Percentiles rank a stretch among this genome's conserved stretches.
These are phyloP conservation scores for Aureobasidium musti DNA, from an alignment of 2,329 filamentous ascomycete species.

Conservation along the genomic window DNA sequence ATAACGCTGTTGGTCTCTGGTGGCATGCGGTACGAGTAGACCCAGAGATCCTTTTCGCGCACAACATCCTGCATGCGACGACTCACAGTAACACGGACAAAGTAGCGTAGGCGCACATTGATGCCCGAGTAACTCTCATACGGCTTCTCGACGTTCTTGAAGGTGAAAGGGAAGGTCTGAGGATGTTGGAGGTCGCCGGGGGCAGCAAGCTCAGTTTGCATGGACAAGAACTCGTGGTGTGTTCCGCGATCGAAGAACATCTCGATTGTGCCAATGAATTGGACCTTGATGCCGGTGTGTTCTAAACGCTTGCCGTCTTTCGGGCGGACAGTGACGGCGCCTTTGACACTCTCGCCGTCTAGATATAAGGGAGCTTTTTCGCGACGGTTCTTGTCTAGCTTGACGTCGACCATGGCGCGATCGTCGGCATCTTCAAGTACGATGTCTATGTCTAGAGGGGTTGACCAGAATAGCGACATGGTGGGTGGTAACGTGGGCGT, in stretches of 20 bases:
- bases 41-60: conserved; percentile 99
- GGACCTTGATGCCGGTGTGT: conserved; percentile 98
- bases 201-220: conserved; percentile 94
- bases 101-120: conserved; percentile 99
- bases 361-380: conserved; percentile 97
- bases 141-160: conserved; percentile 99
- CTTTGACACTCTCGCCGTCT: conserved; percentile 98
- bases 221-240: conserved; percentile 97
- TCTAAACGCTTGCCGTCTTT: conserved; percentile 98
- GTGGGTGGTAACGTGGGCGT: not conserved
- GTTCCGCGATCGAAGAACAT: conserved; percentile 99
- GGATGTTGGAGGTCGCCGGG: conserved; percentile 98
- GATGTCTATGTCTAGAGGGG: conserved; percentile 97
- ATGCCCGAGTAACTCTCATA: conserved; percentile 99
- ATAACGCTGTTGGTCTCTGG: conserved; percentile 98
- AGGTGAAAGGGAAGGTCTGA: conserved; percentile 98
- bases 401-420: conserved; percentile 92
- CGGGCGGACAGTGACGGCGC: conserved; percentile 87
- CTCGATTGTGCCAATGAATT: conserved; percentile 99
- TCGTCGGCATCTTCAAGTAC: conserved; percentile 95
- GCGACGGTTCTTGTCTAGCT: conserved; percentile 95
- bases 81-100: conserved; percentile 93
- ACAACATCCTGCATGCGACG: conserved; percentile 97
- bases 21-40: conserved; percentile 96
- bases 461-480: conserved; percentile 99